A percentile compares a stretch with the other conserved stretches of the same genome.
phyloP scores from a whole-genome alignment of 768 basidiomycete species.

The Auricularia sp. region DNA sequence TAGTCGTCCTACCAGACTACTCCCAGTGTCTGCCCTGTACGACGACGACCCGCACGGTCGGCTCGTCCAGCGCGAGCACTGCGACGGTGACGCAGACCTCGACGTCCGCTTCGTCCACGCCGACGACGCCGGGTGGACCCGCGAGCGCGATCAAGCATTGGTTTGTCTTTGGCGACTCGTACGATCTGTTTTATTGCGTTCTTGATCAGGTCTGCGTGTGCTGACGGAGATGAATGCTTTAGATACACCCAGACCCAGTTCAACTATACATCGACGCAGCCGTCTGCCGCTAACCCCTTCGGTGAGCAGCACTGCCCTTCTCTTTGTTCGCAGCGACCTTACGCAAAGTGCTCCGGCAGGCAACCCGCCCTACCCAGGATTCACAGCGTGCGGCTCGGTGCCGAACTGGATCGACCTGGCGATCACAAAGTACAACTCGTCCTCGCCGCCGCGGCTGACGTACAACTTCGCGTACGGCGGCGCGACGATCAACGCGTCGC shows the following conservation, averaged over 20 bases:
- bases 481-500: slow-evolving; percentile 49
- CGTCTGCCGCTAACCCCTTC: slow-evolving; percentile 36
- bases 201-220: background rate
- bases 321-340: background rate
- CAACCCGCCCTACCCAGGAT: slow-evolving; percentile 44
- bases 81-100: slow-evolving; percentile 6
- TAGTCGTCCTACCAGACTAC: slow-evolving; percentile 21
- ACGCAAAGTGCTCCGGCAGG: background rate
- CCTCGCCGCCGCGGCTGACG: slow-evolving; percentile 32
- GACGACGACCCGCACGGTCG: background rate
- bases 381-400: slow-evolving; percentile 40
- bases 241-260: slow-evolving; percentile 48
- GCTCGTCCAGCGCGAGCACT: slow-evolving; percentile 10
- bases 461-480: slow-evolving; percentile 62
- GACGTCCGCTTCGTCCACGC: slow-evolving; percentile 8
- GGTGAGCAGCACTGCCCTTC: slow-evolving; percentile 15
- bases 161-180: slow-evolving; percentile 43
- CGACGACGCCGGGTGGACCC: slow-evolving; percentile 12
- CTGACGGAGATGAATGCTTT: slow-evolving; percentile 32
- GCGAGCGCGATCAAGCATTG: slow-evolving; percentile 32
- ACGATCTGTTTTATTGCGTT: background rate
- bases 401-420: slow-evolving; percentile 51
- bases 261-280: slow-evolving; percentile 27
- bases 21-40: slow-evolving; percentile 27
- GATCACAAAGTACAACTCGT: slow-evolving; percentile 42